Base-by-base conservation (phyloP, 352 stramenopile species). In the Pythium aquatile region DNA sequence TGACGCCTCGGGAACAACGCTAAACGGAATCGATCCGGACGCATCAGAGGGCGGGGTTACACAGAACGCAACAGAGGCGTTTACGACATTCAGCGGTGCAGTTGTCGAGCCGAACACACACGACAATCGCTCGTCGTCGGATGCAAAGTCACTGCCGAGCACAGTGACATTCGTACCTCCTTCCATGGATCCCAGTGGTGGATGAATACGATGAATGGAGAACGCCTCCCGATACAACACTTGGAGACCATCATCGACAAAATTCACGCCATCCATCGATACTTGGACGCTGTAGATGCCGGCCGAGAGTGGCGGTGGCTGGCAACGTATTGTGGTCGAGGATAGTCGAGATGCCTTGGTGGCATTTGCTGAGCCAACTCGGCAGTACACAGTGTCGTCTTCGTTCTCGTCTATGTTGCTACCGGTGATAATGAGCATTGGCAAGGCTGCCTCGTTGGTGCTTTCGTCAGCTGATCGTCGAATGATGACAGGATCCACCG, bases 271-370 rank as follows among this genome's bases (percentile, higher is more conserved):
- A 55, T 88, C 86, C 5, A 84, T 44, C 1, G 79, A 79, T 3
- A 91, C 40, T n/a, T 76, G 69, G 1, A 88, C 62, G 0, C 1
- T 57, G 53, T 91, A 81, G 13, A 70, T 58, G 0, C 82, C 82
- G 56, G 63, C 59, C 32, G 73, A 61, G 14, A 88, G 65, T 6
- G 20, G 2, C 29, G 65, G 65, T 10, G 58, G 35, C 17, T 52
- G 32, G 39, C 65, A 72, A 2, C 44, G n/a, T 1, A 70, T 33
- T 11, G 40, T 53, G 37, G 49, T 47, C 1, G 51, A 14, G 2
- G 63, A 70, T 1, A 70, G 28, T n/a, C 57, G 60, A 4, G 9
- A 48, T 28, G 63, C 63, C 42, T 37, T 49, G 14, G 57, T 53
- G 5, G 20, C 33, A 30, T 61, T 65, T 24, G 63, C 29, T 10